Base-by-base conservation (phyloP, 768 basidiomycete genomes). In the Glaciozyma martinii region DNA sequence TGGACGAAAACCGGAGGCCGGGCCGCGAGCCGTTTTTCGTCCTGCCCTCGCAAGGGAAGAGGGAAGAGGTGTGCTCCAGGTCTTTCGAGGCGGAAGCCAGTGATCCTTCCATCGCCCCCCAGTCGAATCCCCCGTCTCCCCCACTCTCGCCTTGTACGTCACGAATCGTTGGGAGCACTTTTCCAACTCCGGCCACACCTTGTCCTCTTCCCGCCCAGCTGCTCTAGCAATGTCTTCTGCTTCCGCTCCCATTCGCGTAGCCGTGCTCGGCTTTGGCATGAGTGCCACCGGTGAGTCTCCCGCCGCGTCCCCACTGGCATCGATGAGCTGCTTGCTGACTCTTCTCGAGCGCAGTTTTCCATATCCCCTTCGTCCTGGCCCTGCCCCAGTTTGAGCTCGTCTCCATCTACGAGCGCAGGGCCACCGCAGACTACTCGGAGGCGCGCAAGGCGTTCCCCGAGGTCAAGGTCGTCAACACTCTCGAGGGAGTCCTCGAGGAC, bases 381-480 rank as follows among this genome's bases (percentile, higher is more conserved):
- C 79, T 87, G 25, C 85, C 88, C 0, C 52, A 59, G 30, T 90
- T 89, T 79, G 81, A 77, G 13, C 82, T 90, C 43, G 80, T 85
- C 70, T 81, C 87, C n/a, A 85, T 90, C 56, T 79, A 89, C 63
- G 85, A 89, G 75, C 81, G 88, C 59, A 85, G 84, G 71, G 86
- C 68, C 5, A 70, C 68, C 13, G 27, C 62, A 5, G 50, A 47
- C 19, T 83, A 83, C 9, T 85, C 86, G 44, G 86, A 84, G 73
- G 82, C 87, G 1, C 79, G 83, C 27, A 83, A 83, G 40, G 80
- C 83, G 13, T 89, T 87, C 68, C 71, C 84, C 46, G 67, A 60
- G 27, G 75, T 78, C 60, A 77, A 81, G 71, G 83, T 89, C 63
- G 80, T 88, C 75, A 79, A 78, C 54, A 80, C 81, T 3, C 73